phyloP scores from a whole-genome alignment of 2,329 filamentous ascomycete species.

The Aureobasidium leucospermi region DNA sequence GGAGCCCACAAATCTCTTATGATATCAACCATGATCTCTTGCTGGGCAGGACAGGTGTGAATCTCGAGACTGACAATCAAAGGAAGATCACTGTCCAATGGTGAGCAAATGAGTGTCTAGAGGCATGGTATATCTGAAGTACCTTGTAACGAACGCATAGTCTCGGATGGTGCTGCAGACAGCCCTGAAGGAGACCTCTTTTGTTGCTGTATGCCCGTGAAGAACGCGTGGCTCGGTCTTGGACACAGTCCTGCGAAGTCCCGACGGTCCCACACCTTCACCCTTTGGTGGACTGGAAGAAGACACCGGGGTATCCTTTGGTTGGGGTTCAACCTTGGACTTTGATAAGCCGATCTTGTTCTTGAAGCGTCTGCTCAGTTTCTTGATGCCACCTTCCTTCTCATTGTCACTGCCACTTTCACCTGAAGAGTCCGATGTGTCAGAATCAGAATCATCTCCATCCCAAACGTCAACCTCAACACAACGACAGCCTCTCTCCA shows the following conservation, averaged over 20 bases:
- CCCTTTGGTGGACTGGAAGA: conserved; percentile 9
- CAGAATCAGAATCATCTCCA: conserved; percentile 43
- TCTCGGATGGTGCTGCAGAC: conserved; percentile 76
- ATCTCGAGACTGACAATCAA: conserved; percentile 91
- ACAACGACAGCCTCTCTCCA: conserved; percentile 73
- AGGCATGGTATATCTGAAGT: background rate
- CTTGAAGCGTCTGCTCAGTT: conserved; percentile 24
- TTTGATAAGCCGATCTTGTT: conserved; percentile 20
- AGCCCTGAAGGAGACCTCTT: conserved; percentile 76
- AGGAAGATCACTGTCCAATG: conserved; percentile 53
- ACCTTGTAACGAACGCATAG: conserved; percentile 60
- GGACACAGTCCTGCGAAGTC: background rate
- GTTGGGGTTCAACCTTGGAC: conserved; percentile 17
- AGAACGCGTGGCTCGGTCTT: conserved; percentile 24
- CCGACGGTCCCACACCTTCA: background rate
- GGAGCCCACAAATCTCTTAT: conserved; percentile 84
- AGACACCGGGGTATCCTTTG: conserved; percentile 14
- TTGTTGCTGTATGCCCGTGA: conserved; percentile 66
- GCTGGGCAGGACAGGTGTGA: conserved; percentile 73
- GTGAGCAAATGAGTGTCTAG: background rate
- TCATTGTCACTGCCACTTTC: conserved; percentile 21
- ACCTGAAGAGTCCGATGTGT: background rate
- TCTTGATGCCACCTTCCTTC: conserved; percentile 27
- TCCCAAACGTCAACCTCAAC: conserved; percentile 97
- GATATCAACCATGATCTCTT: conserved; percentile 86